Base-by-base conservation (phyloP, 2,329 filamentous ascomycete genomes). In the Exserohilum turcica region DNA sequence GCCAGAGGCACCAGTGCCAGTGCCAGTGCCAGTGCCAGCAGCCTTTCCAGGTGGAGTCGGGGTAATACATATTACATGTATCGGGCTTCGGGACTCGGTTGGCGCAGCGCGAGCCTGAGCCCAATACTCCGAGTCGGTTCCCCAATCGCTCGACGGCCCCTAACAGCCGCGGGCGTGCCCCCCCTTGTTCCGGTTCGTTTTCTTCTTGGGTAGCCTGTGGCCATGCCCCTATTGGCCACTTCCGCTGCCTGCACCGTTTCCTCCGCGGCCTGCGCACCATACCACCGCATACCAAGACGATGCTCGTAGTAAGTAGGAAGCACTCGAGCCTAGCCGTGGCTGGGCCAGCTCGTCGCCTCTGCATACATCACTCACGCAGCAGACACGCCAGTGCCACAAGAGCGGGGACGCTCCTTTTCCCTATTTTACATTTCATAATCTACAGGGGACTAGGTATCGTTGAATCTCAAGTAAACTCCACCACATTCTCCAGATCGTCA, bases 401-500 rank as follows among this genome's bases (percentile, higher is more conserved):
- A n/a, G 58, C 64, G 62, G 57, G 59, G 62, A 65, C 59, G 63
- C 65, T 56, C 57, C 55, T 52, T 48, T 57, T 58, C 57, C 57
- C 59, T 72, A 67, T 60, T 62, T 62, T 71, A 72, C 67, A 73
- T 47, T 66, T 65, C 66, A 62, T 64, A 63, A 56, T 71, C 65
- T 71, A 74, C 54, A 67, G 64, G 63, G 60, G 70, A 72, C 68
- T 72, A 64, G 63, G 64, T 64, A 64, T 55, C 50, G 59, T 60
- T 60, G 60, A 63, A 56, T 57, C 44, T 64, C 55, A 57, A 66
- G 51, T 52, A 60, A 57, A 36, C 57, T 56, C 56, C 58, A 49
- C 38, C 50, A 52, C 47, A 59, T 45, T 57, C 48, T 53, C 59
- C 55, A 28, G 15, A 54, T 43, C 28, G 31, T 47, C 40, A 46